Base-by-base conservation (phyloP, 169 alveolate genomes). In the Cytauxzoon felis region DNA sequence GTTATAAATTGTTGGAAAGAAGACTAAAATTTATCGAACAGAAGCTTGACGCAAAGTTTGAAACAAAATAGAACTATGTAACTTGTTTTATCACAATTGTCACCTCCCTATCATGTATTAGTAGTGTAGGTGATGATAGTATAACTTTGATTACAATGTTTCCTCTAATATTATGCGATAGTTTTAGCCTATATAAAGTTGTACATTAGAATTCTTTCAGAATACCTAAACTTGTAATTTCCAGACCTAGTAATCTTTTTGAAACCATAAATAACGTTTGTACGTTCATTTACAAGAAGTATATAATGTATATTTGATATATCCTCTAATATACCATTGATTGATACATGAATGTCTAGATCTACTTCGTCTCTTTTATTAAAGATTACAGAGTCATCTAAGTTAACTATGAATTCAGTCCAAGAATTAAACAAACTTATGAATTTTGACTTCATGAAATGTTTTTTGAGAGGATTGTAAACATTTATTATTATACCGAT, bases 241-340 rank as follows among this genome's bases (percentile, higher is more conserved):
- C 70, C 72, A 18, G 32, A 33, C 9, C 34, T 7, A n/a, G 64
- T 29, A 1, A 73, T 36, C 45, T 73, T 73, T 42, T 66, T 76
- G 53, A 62, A 76, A 13, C 86, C 86, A 21, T 66, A 76, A 5
- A 76, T 45, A 9, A 57, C 57, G 27, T 66, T 50, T 2, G 86
- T 57, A 13, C 32, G 8, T 11, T 57, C 56, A 29, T 66, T 58
- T 1, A 41, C 78, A 13, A 76, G 24, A 36, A 61, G 50, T 36
- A 76, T 26, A 40, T 76, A 76, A 58, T 50, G 62, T 16, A 47
- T 5, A 27, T n/a, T 13, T 19, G 56, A 73, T 41, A 43, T 36
- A 9, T 48, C 40, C 0, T 18, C 1, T 26, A 27, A 23, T 0
- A 52, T 16, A 13, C 47, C 57, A 21, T 29, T 29, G 26, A 66